Base-by-base conservation (phyloP, 208 protist species). In the Crithidia brevicula region DNA sequence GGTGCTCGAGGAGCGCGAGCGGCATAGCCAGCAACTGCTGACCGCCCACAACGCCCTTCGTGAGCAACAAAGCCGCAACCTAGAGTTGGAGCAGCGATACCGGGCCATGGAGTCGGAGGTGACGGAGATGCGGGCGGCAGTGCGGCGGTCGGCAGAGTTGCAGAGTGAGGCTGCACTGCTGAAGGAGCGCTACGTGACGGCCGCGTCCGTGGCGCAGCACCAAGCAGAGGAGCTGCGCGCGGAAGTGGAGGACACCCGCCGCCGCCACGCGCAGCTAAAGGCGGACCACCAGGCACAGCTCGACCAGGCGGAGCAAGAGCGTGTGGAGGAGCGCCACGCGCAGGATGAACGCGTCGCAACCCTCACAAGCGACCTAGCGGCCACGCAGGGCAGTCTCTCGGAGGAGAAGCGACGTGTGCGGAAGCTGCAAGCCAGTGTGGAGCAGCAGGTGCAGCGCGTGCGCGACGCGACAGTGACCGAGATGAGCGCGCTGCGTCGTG, bases 31-130 rank as follows among this genome's bases (percentile, higher is more conserved):
- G 63, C 82, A 90, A 71, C 76, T 92, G 9, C 65, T 92, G 38
- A 70, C 78, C 11, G 85, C 90, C 11, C 83, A 93, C 77, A 78
- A 81, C 42, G 87, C 90, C 23, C 67, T 95, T 42, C 85, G 86
- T 1, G 90, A 93, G 76, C 83, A 87, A 76, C 86, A 93, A 60
- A 74, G 67, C 16, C 85, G 81, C 43, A 80, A 80, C 33, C 45
- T 91, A 22, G 85, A 89, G 51, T 63, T 93, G 5, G 90, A 91
- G 81, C 87, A 93, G 78, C 90, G 83, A 20, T 75, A 74, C 58
- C 84, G 83, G 23, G 59, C 79, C 16, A 73, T 84, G 63, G 85
- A 86, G 53, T 57, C 74, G 16, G 90, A 93, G 50, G 33, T 90
- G 9, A 58, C 64, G 1, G 76, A 92, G 54, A 86, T 92, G 81